phyloP scores from a whole-genome alignment of 1,139 yeast genomes.

The Lodderomyces jiufengensis region DNA sequence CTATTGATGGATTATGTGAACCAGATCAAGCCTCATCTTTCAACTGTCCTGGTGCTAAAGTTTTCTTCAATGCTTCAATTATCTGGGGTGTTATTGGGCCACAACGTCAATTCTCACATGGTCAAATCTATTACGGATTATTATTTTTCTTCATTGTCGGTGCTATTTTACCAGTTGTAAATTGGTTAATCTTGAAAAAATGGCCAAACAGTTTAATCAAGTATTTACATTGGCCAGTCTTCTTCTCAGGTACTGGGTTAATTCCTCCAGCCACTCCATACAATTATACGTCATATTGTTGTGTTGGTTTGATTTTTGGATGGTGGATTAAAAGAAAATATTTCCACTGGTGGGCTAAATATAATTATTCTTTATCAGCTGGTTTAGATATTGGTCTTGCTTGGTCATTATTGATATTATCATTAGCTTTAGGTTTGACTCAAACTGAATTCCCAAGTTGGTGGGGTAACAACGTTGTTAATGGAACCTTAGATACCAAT shows the following conservation, averaged over 20 bases:
- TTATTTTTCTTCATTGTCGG: conserved; percentile 43
- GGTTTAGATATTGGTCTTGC: conserved; percentile 45
- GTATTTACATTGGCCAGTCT: conserved; percentile 46
- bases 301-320: conserved; percentile 30
- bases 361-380: conserved; percentile 40
- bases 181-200: conserved; percentile 35
- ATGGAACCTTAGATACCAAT: conserved; percentile 8
- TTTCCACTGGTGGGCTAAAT: conserved; percentile 47
- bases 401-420: conserved; percentile 37
- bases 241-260: conserved; percentile 45
- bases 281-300: conserved; percentile 39
- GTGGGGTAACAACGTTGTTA: conserved; percentile 33
- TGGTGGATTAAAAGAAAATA: conserved; percentile 32
- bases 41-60: conserved; percentile 44
- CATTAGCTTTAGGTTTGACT: conserved; percentile 33
- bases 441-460: conserved; percentile 26
- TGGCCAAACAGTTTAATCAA: conserved; percentile 40
- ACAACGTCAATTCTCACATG: conserved; percentile 35
- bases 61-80: conserved; percentile 44
- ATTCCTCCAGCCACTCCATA: conserved; percentile 49
- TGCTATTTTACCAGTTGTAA: conserved; percentile 32
- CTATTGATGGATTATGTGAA: conserved; percentile 48
- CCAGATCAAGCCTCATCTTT: conserved; percentile 36
- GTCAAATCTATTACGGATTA: conserved; percentile 36
- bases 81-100: conserved; percentile 50